Evolutionary conservation across 2,329 filamentous ascomycete species (phyloP).

Genomic region (Colletotrichum sp.): DNA sequence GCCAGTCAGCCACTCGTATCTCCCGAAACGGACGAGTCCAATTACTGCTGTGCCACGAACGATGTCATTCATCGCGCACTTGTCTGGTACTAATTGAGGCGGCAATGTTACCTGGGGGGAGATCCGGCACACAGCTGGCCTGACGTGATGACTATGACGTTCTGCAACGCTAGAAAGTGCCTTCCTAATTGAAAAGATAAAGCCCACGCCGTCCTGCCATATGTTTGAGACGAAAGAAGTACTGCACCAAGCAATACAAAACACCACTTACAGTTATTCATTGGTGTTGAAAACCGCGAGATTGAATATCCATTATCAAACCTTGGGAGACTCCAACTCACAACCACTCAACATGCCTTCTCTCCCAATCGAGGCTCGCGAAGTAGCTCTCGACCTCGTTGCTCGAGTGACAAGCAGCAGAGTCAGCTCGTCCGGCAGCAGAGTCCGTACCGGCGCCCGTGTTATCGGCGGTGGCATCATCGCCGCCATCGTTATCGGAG

Average conservation of each 20-base stretch:
- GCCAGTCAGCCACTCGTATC: neutral
- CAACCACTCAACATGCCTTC: neutral
- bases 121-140: neutral
- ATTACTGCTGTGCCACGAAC: conserved; percentile 3
- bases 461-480: conserved; percentile 2
- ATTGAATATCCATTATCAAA: neutral
- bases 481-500: conserved; percentile 1
- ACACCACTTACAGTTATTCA: neutral
- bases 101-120: neutral
- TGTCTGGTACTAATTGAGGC: neutral
- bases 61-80: conserved; percentile 5
- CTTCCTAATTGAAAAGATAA: neutral
- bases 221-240: neutral
- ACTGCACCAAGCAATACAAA: no score
- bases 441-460: neutral
- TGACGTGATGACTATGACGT: neutral
- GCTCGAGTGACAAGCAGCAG: neutral
- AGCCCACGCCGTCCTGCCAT: neutral
- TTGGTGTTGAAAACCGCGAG: neutral
- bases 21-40: neutral
- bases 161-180: neutral
- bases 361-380: neutral
- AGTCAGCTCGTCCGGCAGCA: neutral
- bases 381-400: neutral
- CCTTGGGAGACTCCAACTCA: neutral